A percentile compares a stretch with the other conserved stretches of the same genome.
phyloP scores from a whole-genome alignment of 2,329 filamentous ascomycete genomes.

The Pseudocercospora fijiensis region DNA sequence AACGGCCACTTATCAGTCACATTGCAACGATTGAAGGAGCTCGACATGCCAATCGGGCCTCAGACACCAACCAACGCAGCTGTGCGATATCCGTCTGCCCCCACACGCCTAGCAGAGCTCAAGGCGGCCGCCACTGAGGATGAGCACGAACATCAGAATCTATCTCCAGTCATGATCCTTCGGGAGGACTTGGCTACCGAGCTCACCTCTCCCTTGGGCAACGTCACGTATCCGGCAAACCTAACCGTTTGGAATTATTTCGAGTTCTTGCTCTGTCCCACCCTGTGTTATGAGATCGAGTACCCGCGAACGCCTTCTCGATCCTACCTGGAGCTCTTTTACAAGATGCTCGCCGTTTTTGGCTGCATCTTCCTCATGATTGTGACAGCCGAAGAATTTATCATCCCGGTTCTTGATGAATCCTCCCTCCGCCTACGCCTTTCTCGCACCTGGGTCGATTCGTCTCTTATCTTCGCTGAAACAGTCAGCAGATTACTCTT shows the following conservation, averaged over 20 bases:
- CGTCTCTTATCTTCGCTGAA: constrained; percentile 77
- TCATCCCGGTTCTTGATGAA: constrained; percentile 81
- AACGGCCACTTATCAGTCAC: constrained; percentile 92
- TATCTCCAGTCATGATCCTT: constrained; percentile 59
- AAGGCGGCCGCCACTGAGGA: constrained; percentile 30
- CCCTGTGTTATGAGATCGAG: constrained; percentile 94
- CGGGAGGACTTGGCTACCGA: constrained; percentile 87
- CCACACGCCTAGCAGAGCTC: constrained; percentile 55
- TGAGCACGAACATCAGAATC: constrained; percentile 44
- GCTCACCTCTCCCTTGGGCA: constrained; percentile 84
- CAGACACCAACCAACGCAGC: constrained; percentile 52
- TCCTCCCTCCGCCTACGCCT: constrained; percentile 58
- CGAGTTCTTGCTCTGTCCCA: constrained; percentile 89
- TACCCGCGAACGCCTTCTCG: constrained; percentile 79
- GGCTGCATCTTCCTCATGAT: constrained; percentile 95
- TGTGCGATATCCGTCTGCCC: constrained; percentile 66
- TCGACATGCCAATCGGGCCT: constrained; percentile 64
- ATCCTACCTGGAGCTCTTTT: constrained; percentile 76
- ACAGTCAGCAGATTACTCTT: constrained; percentile 89
- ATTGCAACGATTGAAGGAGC: constrained; percentile 71
- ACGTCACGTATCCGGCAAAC: constrained; percentile 86
- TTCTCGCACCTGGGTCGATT: constrained; percentile 59
- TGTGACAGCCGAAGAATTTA: constrained; percentile 89
- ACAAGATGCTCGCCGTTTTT: constrained; percentile 85
- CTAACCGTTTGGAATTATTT: constrained; percentile 77